Base-by-base conservation (phyloP, 2,329 filamentous ascomycete species). In the Blastomyces parvus region DNA sequence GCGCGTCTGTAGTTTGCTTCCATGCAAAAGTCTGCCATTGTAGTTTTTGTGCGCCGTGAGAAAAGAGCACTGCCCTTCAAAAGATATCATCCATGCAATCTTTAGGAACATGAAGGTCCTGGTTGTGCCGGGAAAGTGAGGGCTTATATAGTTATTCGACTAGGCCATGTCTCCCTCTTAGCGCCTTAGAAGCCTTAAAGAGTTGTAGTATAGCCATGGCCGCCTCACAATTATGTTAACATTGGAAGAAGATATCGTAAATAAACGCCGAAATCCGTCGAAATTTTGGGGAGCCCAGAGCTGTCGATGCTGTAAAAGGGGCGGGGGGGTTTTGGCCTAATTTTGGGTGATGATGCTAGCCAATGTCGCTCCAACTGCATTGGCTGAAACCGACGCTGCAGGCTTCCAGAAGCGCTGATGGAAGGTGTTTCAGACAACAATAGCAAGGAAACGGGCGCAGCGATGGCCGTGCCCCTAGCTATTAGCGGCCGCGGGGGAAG, bases 351-450 rank as follows among this genome's bases (percentile, higher is more conserved):
- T 8, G 48, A 52, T 13, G 22, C 22, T 17, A 2, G 7, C 3
- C 17, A 8, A 2, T 2, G 3, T 14, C 3, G 17, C 30, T 22
- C 53, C 53, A 38, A 56, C 38, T 0, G 53, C 53, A 56, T 56
- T 56, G 53, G 53, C 13, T 38, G 19, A n/a, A 56, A n/a, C 7
- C 0, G 17, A 56, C 3, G 2, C 22, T 40, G 55, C 55, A 42
- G 22, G 55, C 36, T 58, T 58, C 55, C 36, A 58, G 55, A 58
- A 58, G 55, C 30, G 22, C 36, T 17, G n/a, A 58, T 42, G 55
- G 55, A 58, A 58, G 36, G 8, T 58, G 36, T 42, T 58, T 42
- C 33, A 58, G n/a, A 58, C 36, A 58, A 58, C 36, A 58, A 58
- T 58, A 58, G 55, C 33, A 40, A 58, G 7, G 55, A 36, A 38